A percentile compares a stretch with the other conserved stretches of the same genome.
Evolutionary conservation across 345 rosid species (phyloP).

Genomic region (Isatis tinctoria): DNA sequence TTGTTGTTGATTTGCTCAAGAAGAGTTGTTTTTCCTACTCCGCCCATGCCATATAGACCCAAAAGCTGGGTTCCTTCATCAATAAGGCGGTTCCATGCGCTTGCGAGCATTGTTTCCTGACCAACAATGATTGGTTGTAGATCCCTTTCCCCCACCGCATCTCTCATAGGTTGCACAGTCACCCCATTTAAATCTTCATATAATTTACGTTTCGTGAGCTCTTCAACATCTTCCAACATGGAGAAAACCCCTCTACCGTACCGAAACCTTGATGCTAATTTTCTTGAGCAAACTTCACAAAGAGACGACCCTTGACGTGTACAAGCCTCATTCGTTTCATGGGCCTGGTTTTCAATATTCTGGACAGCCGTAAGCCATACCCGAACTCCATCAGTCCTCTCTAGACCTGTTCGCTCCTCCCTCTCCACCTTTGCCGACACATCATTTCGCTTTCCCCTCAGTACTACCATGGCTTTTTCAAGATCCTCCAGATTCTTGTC

Average conservation of each 20-base stretch:
- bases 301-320: background rate
- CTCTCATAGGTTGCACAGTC: background rate
- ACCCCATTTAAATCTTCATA: background rate
- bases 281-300: background rate
- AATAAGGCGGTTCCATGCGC: background rate
- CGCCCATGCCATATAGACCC: background rate
- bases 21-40: constrained; percentile 8
- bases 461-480: background rate
- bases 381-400: background rate
- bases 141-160: background rate
- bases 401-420: background rate
- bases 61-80: background rate
- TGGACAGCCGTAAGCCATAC: background rate
- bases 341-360: background rate
- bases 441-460: background rate
- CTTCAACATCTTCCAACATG: background rate
- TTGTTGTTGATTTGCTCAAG: constrained; percentile 11
- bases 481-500: background rate
- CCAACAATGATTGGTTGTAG: background rate
- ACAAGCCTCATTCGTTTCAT: background rate
- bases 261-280: background rate
- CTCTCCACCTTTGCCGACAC: background rate
- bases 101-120: background rate
- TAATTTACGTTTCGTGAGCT: background rate
- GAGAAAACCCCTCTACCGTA: background rate